These are phyloP conservation scores for Agroathelia rolfsii DNA, from an alignment of 1,284 basidiomycete genomes.

Conservation along the genomic window DNA sequence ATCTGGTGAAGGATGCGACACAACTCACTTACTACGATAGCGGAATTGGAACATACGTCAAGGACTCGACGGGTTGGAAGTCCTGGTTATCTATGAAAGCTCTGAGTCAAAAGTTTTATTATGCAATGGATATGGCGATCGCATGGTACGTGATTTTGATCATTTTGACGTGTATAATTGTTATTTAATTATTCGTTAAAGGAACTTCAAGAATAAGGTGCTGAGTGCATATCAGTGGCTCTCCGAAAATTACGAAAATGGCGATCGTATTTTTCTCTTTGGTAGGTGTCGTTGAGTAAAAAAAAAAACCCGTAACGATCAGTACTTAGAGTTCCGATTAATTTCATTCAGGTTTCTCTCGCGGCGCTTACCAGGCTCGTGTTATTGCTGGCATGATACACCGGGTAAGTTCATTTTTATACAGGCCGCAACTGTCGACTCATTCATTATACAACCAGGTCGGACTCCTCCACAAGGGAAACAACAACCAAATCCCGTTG, in stretches of 20 bases:
- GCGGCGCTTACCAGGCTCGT: conserved; percentile 36
- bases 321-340: conserved; percentile 1
- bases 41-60: conserved; percentile 25
- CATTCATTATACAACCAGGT: conserved; percentile 15
- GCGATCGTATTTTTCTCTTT: conserved; percentile 32
- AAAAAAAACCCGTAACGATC: background rate
- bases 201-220: conserved; percentile 23
- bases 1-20: conserved; percentile 15
- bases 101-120: conserved; percentile 12
- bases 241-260: conserved; percentile 24
- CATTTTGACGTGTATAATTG: background rate
- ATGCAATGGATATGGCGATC: conserved; percentile 18
- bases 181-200: conserved; percentile 6
- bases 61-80: conserved; percentile 16
- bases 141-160: conserved; percentile 16
- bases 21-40: conserved; percentile 25
- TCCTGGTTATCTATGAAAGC: conserved; percentile 14
- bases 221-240: conserved; percentile 30
- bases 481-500: conserved; percentile 27
- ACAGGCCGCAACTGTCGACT: conserved; percentile 3
- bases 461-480: conserved; percentile 23
- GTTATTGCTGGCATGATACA: conserved; percentile 32
- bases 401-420: conserved; percentile 15
- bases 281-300: conserved; percentile 17
- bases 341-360: conserved; percentile 30